Conservation (phyloP, 768 basidiomycete species). For the Macrolepiota albuminosa region DNA sequence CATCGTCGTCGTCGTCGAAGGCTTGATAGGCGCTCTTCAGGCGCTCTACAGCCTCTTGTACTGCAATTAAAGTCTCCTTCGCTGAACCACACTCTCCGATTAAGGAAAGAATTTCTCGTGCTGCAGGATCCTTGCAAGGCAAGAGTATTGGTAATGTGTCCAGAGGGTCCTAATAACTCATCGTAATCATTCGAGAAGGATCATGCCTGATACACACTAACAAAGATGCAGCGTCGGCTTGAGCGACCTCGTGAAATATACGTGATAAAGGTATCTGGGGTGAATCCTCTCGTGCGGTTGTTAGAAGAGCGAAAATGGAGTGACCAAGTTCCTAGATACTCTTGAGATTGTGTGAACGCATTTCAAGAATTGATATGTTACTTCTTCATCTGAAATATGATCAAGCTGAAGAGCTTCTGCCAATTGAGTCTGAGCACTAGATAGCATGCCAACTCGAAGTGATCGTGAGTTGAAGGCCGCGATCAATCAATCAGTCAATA, state of each 20-base stretch:
- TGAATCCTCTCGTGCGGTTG: constrained; percentile 23
- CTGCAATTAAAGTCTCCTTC: constrained; percentile 43
- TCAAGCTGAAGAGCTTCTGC: constrained; percentile 2
- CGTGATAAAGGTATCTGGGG: constrained; percentile 25
- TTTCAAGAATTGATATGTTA: background rate
- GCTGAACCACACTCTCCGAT: constrained; percentile 37
- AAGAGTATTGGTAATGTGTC: constrained; percentile 37
- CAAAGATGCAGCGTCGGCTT: constrained; percentile 18
- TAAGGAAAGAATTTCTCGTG: constrained; percentile 33
- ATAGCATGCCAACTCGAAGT: constrained; percentile 6
- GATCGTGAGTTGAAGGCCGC: background rate
- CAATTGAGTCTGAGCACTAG: background rate
- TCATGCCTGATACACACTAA: constrained; percentile 14
- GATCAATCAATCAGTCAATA: background rate
- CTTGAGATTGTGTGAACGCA: background rate
- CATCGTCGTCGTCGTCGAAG: constrained; percentile 22
- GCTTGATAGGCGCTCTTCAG: constrained; percentile 20
- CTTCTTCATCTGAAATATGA: constrained; percentile 12
- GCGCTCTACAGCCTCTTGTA: constrained; percentile 41
- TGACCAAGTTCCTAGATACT: constrained; percentile 5
- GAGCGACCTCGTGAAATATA: constrained; percentile 25
- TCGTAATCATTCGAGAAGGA: background rate
- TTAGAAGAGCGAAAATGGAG: constrained; percentile 28
- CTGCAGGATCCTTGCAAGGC: constrained; percentile 30
- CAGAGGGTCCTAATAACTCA: constrained; percentile 36